These are phyloP conservation scores for Syncephalis plumigaleata DNA, from an alignment of 371 early-diverging fungal genomes.

Conservation along the genomic window DNA sequence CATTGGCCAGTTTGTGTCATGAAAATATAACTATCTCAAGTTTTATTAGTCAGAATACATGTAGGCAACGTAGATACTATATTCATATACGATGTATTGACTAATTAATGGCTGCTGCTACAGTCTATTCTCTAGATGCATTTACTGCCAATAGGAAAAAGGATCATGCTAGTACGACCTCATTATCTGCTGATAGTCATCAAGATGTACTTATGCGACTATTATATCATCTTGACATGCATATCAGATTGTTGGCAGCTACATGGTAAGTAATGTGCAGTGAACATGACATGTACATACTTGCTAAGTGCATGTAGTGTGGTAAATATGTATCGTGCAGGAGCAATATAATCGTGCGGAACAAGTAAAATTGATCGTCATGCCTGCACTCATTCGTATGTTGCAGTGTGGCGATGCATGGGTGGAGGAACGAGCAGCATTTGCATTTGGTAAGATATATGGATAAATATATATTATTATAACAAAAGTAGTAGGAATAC, in stretches of 20 bases:
- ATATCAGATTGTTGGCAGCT: constrained; percentile 47
- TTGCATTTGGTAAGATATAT: constrained; percentile 25
- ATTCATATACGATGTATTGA: no score
- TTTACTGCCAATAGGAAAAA: no score
- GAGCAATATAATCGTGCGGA: constrained; percentile 35
- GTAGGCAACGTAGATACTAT: constrained; percentile 16
- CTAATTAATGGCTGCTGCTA: background rate
- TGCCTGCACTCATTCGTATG: constrained; percentile 61
- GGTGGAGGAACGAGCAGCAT: constrained; percentile 50
- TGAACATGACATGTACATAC: background rate
- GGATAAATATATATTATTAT: background rate
- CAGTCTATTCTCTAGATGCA: constrained; percentile 8
- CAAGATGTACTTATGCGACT: constrained; percentile 36
- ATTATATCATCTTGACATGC: constrained; percentile 35
- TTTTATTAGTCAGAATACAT: constrained; percentile 21
- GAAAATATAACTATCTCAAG: constrained; percentile 37
- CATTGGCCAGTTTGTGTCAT: constrained; percentile 42
- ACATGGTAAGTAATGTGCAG: constrained; percentile 28
- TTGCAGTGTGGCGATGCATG: constrained; percentile 35
- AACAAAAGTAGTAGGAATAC: no score
- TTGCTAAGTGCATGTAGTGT: constrained; percentile 18
- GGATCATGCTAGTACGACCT: no score
- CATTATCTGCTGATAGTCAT: no score
- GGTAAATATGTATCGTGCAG: constrained; percentile 46
- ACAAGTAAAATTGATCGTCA: constrained; percentile 28